A percentile compares a stretch with the other conserved stretches of the same genome.
Conservation (phyloP, 108 stramenopile genomes). For the Nitzschia inconspicua region DNA sequence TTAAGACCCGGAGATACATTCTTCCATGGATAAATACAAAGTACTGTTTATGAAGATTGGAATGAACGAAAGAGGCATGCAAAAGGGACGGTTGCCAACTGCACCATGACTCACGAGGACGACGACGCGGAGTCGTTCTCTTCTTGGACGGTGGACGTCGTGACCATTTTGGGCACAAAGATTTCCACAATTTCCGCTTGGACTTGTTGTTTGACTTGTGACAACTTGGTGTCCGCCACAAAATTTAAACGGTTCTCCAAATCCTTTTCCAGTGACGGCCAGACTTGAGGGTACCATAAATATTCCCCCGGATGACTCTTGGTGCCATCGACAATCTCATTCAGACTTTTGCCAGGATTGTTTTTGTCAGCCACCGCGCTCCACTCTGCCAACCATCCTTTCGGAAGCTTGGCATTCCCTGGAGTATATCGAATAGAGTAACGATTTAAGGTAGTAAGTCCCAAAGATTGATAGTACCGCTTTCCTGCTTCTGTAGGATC, state of each 20-base stretch:
- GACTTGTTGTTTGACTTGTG: neutral
- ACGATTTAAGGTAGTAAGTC: slow-evolving; percentile 11
- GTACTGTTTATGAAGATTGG: no score
- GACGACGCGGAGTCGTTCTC: no score
- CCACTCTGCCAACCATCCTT: slow-evolving; percentile 15
- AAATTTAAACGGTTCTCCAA: neutral
- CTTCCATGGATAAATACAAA: no score
- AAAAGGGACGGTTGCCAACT: no score
- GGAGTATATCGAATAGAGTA: slow-evolving; percentile 35
- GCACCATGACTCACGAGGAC: no score
- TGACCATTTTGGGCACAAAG: neutral
- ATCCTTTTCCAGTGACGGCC: neutral
- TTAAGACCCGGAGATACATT: no score
- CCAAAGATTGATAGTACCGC: neutral
- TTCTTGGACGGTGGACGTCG: no score
- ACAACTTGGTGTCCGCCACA: neutral
- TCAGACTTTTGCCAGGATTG: slow-evolving; percentile 19
- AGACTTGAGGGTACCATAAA: slow-evolving; percentile 9
- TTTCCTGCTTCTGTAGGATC: slow-evolving; percentile 14
- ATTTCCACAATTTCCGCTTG: slow-evolving; percentile 6
- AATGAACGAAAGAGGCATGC: no score
- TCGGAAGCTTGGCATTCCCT: slow-evolving; percentile 21
- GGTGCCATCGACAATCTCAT: slow-evolving; percentile 14
- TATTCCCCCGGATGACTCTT: no score
- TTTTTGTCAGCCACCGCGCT: slow-evolving; percentile 10